Base-by-base conservation (phyloP, 2,329 filamentous ascomycete species). In the Cercospora brassicicola region DNA sequence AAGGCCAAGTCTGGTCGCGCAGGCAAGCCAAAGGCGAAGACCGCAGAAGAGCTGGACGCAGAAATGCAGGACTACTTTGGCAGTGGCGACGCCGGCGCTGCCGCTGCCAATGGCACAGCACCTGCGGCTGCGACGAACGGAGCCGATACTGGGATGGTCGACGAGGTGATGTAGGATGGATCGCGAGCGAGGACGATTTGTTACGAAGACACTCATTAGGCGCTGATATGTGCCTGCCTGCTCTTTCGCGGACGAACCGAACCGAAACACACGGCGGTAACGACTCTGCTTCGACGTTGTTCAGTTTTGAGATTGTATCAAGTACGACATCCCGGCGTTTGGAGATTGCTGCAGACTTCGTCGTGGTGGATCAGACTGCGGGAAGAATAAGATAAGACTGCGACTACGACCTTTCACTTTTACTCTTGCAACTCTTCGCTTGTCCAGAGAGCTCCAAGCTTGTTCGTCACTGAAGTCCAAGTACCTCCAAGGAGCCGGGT, bases 1-100 rank as follows among this genome's bases (percentile, higher is more conserved):
- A 81, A 82, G 75, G 86, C 86, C 80, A 76, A 86, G 85, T 78
- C 81, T 51, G 89, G 89, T 73, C 90, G 84, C 76, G 84, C 86
- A 72, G 90, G 75, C 85, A 90, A 73, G 82, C 89, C 76, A 85
- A 96, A 88, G 81, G 82, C 85, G 84, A 98, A 98, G 91, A 96
- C 93, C 0, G 89, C 91, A 1, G 94, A 97, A 79, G 94, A 99
- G 83, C 89, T 99, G 28, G 95, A 99, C 79, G 93, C 92, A 4
- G 95, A 99, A 81, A 99, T 99, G 95, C 90, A 89, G 20, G 95
- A 98, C 81, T 99, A 99, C 84, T 98, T 96, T 79, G 88, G 85
- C 63, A 78, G 79, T 31, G 82, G 82, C 62, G 80, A 79, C 11
- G 81, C 81, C 63, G 78, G 76, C 51, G 81, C 79, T 68, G 82